Evolutionary conservation across 2,329 filamentous ascomycete genomes (phyloP), one percentile per base, ranked within the genome.

Genomic region (Arthrinium phaeospermum): DNA sequence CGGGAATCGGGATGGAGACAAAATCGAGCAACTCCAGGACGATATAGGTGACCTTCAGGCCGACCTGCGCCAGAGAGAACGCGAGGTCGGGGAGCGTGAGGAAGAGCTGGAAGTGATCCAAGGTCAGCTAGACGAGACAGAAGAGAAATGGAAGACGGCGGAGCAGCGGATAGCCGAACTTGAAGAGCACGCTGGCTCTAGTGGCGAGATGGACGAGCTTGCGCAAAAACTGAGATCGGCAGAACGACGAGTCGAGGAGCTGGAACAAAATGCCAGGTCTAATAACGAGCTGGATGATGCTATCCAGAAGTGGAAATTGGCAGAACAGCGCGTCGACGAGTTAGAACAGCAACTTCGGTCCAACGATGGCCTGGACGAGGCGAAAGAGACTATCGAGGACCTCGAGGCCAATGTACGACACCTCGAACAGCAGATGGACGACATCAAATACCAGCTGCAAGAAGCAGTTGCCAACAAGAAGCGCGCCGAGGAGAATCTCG

Each of bases 11-110:
- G 87, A 87, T 72, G 85, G 87, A 57, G 89, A 89, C 47, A 87
- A 91, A 75, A 78, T 92, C 22, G 90, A 92, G 64, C 91, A 92
- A 75, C 82, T 96, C 2, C 91, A 91, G 69, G 92, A 94, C 76
- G 91, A 93, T 34, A 88, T 97, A 16, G 89, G 89, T 47, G 93
- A 97, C 77, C 85, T 96, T 7, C 93, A 97, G 81, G 89, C 91
- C 5, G 91, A 94, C 12, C 80, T 96, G 16, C 89, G 93, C 57
- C 92, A 94, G 74, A 96, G 94, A 79, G 92, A 96, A 72, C 90
- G 91, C 3, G 80, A 90, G 1, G 88, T 97, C 49, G 91, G 92
- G 68, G 90, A 94, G 74, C 91, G 91, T 27, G 93, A 96, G 69
- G 93, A 95, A 74, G 91, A 94, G 76, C 84, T 95, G 16, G 92